Conservation (phyloP, 2,329 filamentous ascomycete species). For the Emergomyces pasteurianus region DNA sequence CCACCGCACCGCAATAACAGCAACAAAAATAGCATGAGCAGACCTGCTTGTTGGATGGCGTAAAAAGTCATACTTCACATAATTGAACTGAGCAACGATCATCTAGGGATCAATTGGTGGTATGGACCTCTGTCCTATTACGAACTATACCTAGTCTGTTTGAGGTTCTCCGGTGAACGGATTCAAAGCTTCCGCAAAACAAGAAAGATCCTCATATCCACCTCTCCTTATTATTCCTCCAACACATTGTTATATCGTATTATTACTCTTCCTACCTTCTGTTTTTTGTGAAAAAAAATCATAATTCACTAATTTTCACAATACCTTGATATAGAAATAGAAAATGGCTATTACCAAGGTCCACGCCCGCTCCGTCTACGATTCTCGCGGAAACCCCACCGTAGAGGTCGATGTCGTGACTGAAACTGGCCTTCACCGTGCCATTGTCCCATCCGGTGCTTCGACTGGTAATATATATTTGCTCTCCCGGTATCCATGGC, state of each 20-base stretch:
- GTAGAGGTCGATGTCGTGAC: conserved; percentile 97
- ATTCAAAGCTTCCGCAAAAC: neutral
- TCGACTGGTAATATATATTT: conserved; percentile 61
- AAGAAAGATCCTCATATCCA: neutral
- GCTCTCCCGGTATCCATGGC: neutral
- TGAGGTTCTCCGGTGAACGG: conserved; percentile 1
- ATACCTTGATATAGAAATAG: neutral
- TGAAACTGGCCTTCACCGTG: conserved; percentile 90
- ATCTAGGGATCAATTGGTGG: neutral
- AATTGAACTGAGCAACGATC: neutral
- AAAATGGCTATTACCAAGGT: conserved; percentile 81
- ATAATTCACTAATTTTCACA: conserved; percentile 2
- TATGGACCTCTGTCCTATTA: neutral
- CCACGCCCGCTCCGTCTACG: conserved; percentile 91
- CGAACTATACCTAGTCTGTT: neutral
- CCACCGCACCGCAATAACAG: neutral
- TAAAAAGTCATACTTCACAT: neutral
- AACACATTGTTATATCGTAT: neutral
- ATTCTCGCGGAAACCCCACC: conserved; percentile 96
- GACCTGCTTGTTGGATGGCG: neutral
- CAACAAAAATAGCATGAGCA: neutral
- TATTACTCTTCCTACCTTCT: neutral
- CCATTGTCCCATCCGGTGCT: conserved; percentile 92
- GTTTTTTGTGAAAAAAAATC: too few species aligned
- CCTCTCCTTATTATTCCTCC: neutral